Base-by-base conservation (phyloP, 768 basidiomycete genomes). In the Naganishia onofrii region DNA sequence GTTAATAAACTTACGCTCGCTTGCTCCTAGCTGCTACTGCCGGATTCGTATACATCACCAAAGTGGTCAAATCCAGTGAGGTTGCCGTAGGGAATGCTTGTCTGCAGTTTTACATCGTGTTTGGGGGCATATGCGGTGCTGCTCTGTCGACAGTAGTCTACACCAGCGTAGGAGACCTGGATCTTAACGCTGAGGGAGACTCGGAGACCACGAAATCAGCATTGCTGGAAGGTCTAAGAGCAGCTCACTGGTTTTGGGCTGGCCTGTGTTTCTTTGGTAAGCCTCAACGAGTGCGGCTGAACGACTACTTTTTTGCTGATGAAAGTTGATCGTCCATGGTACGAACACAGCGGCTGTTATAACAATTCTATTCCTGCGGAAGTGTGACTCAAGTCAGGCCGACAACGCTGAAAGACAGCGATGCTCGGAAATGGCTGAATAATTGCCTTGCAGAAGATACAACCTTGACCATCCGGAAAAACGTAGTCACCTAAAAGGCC, bases 211-310 rank as follows among this genome's bases (percentile, higher is more conserved):
- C n/a, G 13, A 51, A n/a, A 13, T 21, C 48, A 51, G 48, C 48
- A n/a, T 6, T 51, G 21, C 23, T 23, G 12, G 23, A 3, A 21
- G 60, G 60, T 28, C 21, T 63, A 15, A 42, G 60, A 44, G 42
- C 38, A 26, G 9, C 60, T 19, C 38, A 44, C 23, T 63, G 60
- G 60, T 63, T 63, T 29, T 63, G 60, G 42, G 60, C 60, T 17
- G 60, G 54, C 19, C 7, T 55, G 29, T 32, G 54, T 29, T 55
- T 51, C 48, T 51, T 51, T 23, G 48, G 48, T 51, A 26, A 51
- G 48, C 23, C 12, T n/a, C 48, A 42, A n/a, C 13, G 42, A 8
- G 13, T 15, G 42, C 13, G 42, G 2, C 9, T 42, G 9, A 42
- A 42, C 42, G 2, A 42, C 42, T 42, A 42, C 9, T 17, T 15